Base-by-base conservation (phyloP, 805 yeast genomes). In the Starmerella kuoi region DNA sequence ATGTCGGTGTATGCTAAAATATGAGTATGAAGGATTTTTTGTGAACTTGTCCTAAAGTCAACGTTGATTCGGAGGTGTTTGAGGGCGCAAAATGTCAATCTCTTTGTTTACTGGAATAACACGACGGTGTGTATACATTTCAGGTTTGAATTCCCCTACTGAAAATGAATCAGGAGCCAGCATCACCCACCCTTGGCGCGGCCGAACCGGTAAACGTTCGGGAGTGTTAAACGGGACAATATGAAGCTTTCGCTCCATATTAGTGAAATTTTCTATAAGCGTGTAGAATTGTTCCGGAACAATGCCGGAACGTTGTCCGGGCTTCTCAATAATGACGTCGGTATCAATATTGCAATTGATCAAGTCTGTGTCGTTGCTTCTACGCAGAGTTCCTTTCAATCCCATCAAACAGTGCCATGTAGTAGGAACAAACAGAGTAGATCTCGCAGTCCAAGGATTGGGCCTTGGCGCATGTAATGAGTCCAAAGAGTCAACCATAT, bases 341-440 rank as follows among this genome's bases (percentile, higher is more conserved):
- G 95, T 86, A 55, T 87, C 94, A 31, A 87, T 75, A 56, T 87
- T 87, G 63, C 96, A 88, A 58, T 87, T 93, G 47, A 87, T 86
- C 45, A 87, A 66, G 59, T 83, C 86, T 12, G 73, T 72, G 61
- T 87, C 96, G 0, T 77, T 75, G 2, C 93, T 74, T 54, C 96
- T 70, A 55, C 95, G 69, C 6, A 87, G 88, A 0, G 96, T 87
- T 2, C 96, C 96, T 2, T 94, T 87, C 40, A 87, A 81, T 53
- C 95, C 88, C 95, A 87, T 86, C 82, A 95, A 81, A 55, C 96
- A 87, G 62, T 88, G 96, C 95, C 95, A 87, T 60, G 81, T 76
- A 1, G 56, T 46, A 45, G 77, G 74, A 46, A 74, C 76, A 42
- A 82, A 68, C 21, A 82, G 57, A 1, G 66, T 66, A 15, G 70